phyloP scores from a whole-genome alignment of 1,139 yeast species.

The Candida freyschussii region DNA sequence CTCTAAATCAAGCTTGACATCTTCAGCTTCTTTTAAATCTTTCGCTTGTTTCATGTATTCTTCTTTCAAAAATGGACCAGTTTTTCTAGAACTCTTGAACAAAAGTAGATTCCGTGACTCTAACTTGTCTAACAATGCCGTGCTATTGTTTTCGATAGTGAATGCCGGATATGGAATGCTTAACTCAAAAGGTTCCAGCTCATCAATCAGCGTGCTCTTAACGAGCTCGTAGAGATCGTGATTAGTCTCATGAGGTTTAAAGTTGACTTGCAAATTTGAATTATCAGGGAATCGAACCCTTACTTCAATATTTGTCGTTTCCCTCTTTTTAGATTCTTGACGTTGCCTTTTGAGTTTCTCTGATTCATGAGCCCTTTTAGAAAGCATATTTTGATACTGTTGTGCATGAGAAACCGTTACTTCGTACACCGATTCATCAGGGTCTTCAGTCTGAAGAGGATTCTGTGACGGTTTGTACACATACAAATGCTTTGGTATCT shows the following conservation, averaged over 20 bases:
- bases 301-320: slow-evolving; percentile 31
- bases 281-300: slow-evolving; percentile 53
- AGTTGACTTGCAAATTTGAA: slow-evolving; percentile 43
- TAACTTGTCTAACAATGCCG: slow-evolving; percentile 24
- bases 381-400: slow-evolving; percentile 44
- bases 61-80: slow-evolving; percentile 23
- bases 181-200: slow-evolving; percentile 35
- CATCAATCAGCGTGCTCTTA: slow-evolving; percentile 5
- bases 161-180: slow-evolving; percentile 40
- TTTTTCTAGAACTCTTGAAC: slow-evolving; percentile 21
- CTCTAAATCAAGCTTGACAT: slow-evolving; percentile 34
- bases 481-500: slow-evolving; percentile 20
- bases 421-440: slow-evolving; percentile 34
- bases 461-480: slow-evolving; percentile 18
- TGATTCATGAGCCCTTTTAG: slow-evolving; percentile 35
- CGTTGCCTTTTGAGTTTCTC: slow-evolving; percentile 26
- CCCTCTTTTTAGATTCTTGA: slow-evolving; percentile 12
- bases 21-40: slow-evolving; percentile 36
- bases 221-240: slow-evolving; percentile 40
- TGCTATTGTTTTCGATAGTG: slow-evolving; percentile 25
- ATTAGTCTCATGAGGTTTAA: slow-evolving; percentile 35
- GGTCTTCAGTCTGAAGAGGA: slow-evolving; percentile 8
- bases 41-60: slow-evolving; percentile 32
- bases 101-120: slow-evolving; percentile 32
- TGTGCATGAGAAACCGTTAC: slow-evolving; percentile 51